Conservation (phyloP, 148 eudicot species). For the Rhododendron kiyosumense region DNA sequence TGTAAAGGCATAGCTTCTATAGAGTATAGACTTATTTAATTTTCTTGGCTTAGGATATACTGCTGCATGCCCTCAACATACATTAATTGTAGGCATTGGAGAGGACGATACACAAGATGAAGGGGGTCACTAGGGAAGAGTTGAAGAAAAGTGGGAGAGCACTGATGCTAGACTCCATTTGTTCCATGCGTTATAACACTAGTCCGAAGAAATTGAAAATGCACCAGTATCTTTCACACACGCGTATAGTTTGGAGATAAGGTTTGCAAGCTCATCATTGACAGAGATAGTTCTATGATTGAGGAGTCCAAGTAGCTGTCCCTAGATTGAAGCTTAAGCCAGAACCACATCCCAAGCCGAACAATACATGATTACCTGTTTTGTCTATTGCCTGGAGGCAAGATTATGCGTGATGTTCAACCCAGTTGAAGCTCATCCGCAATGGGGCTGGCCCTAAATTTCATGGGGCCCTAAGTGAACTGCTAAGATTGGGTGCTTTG, state of each 20-base stretch:
- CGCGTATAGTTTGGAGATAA: background rate
- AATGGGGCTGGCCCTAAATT: background rate
- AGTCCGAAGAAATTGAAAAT: background rate
- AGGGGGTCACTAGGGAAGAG: background rate
- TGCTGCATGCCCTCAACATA: background rate
- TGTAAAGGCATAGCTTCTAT: too few species aligned
- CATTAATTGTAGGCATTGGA: background rate
- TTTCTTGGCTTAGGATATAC: background rate
- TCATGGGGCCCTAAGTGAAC: background rate
- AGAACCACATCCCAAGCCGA: background rate
- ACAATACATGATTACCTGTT: background rate
- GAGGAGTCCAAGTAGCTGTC: background rate
- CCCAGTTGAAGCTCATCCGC: background rate
- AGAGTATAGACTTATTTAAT: too few species aligned
- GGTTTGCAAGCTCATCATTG: background rate
- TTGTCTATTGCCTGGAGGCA: background rate
- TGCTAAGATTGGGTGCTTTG: background rate
- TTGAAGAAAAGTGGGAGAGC: too few species aligned
- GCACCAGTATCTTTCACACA: background rate
- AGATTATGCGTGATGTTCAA: background rate
- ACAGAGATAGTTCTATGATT: background rate
- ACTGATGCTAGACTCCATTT: too few species aligned
- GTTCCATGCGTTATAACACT: background rate
- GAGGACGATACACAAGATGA: background rate
- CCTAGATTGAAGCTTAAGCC: background rate